Conservation (phyloP, 2,329 filamentous ascomycete species). For the Neospermospora avenae region DNA sequence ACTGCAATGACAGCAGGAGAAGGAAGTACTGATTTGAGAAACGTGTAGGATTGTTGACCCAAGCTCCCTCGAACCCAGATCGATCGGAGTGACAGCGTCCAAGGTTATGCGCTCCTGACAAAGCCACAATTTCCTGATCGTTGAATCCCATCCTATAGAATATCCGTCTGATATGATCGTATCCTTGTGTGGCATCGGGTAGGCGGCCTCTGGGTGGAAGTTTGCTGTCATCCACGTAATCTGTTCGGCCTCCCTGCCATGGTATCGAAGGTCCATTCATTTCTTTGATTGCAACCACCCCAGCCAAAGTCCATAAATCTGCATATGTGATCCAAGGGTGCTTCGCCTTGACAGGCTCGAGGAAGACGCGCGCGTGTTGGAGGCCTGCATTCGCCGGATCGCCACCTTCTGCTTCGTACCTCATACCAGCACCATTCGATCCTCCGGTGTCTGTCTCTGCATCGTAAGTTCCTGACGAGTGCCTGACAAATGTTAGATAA, state of each 20-base stretch:
- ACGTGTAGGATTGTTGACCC: constrained; percentile 56
- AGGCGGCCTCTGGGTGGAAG: constrained; percentile 55
- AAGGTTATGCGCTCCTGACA: constrained; percentile 54
- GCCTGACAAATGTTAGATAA: constrained; percentile 40
- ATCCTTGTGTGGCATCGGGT: constrained; percentile 51
- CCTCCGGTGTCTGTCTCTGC: constrained; percentile 57
- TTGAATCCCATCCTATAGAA: constrained; percentile 60
- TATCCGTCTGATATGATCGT: constrained; percentile 52
- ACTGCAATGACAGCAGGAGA: constrained; percentile 48
- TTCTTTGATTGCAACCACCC: constrained; percentile 54
- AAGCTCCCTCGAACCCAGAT: constrained; percentile 55
- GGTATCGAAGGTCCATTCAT: constrained; percentile 57
- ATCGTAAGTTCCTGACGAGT: constrained; percentile 62
- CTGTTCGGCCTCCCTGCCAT: constrained; percentile 58
- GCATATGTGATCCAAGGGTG: constrained; percentile 64
- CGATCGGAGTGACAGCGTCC: constrained; percentile 54
- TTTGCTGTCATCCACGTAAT: constrained; percentile 58
- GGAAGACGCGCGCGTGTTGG: constrained; percentile 59
- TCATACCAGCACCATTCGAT: constrained; percentile 63
- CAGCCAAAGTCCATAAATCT: constrained; percentile 63
- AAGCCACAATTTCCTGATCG: constrained; percentile 57
- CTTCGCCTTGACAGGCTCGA: constrained; percentile 57
- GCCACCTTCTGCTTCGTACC: constrained; percentile 61
- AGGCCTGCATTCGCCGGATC: constrained; percentile 64
- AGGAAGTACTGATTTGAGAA: constrained; percentile 58